Percentiles rank a stretch among this genome's conserved stretches.
Conservation (phyloP, 345 rosid species). For the Isatis tinctoria region DNA sequence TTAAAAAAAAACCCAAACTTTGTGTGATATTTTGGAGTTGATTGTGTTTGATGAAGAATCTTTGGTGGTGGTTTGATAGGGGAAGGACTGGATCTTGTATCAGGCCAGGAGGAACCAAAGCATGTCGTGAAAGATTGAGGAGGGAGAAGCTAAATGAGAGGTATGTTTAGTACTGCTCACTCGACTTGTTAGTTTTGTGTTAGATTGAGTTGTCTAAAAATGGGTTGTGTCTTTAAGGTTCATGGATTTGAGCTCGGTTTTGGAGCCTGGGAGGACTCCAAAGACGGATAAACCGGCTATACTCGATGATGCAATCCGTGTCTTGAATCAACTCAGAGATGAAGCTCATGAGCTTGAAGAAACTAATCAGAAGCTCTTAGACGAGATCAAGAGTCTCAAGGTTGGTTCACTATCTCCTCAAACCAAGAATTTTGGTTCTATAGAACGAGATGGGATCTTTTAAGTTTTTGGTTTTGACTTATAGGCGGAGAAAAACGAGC, state of each 20-base stretch:
- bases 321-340: conserved; percentile 68
- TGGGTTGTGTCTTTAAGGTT: conserved; percentile 48
- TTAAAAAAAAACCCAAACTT: not conserved
- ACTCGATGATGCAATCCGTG: conserved; percentile 77
- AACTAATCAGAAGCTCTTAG: conserved; percentile 69
- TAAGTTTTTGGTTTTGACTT: not conserved
- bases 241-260: conserved; percentile 64
- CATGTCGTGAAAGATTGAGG: conserved; percentile 86
- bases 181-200: not conserved
- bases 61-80: not conserved
- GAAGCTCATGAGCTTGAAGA: conserved; percentile 77
- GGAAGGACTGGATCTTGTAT: conserved; percentile 24
- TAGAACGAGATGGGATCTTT: not conserved
- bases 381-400: conserved; percentile 79
- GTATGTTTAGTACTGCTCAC: conserved; percentile 26
- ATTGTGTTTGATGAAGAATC: not conserved
- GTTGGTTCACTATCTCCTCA: conserved; percentile 31
- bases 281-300: conserved; percentile 86
- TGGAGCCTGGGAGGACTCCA: conserved; percentile 78
- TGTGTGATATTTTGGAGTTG: not conserved
- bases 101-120: conserved; percentile 44
- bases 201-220: not conserved
- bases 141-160: conserved; percentile 83
- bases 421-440: not conserved
- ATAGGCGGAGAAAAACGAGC: conserved; percentile 84